These are phyloP conservation scores for Leptographium radiaticola DNA, from an alignment of 2,329 filamentous ascomycete genomes.

Conservation along the genomic window DNA sequence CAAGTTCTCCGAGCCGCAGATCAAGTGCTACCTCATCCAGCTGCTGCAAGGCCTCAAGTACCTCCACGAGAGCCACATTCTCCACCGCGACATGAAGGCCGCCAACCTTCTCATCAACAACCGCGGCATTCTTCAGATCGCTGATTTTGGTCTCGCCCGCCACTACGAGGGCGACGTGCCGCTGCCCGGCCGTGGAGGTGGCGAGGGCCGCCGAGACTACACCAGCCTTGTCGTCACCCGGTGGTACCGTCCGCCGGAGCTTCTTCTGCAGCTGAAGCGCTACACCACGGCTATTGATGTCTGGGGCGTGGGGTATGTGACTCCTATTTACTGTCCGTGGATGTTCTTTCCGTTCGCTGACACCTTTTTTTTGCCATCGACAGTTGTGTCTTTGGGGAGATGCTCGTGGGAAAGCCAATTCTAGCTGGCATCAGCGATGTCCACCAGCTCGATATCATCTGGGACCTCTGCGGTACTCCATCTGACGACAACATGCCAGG, in stretches of 20 bases:
- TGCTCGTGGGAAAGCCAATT: constrained; percentile 90
- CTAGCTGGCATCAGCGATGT: constrained; percentile 77
- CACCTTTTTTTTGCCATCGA: background rate
- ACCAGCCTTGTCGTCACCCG: constrained; percentile 93
- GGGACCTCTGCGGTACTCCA: constrained; percentile 80
- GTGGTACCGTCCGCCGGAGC: constrained; percentile 93
- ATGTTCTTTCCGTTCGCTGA: constrained; percentile 11
- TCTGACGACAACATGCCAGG: constrained; percentile 88
- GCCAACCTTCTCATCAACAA: constrained; percentile 97
- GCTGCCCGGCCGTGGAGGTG: constrained; percentile 62
- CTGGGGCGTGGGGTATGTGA: constrained; percentile 78
- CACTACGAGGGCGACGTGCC: constrained; percentile 83
- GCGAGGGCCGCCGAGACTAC: constrained; percentile 79
- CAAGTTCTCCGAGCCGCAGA: constrained; percentile 74
- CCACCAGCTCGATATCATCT: constrained; percentile 87
- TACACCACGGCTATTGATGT: constrained; percentile 98
- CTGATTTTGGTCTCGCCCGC: constrained; percentile 87
- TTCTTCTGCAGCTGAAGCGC: constrained; percentile 71
- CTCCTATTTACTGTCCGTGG: background rate
- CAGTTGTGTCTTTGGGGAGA: constrained; percentile 96
- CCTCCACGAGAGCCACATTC: constrained; percentile 76
- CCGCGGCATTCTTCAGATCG: constrained; percentile 83
- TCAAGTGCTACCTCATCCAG: constrained; percentile 96
- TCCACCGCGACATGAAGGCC: constrained; percentile 98
- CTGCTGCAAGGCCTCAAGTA: constrained; percentile 82